Conservation (phyloP, 2,329 filamentous ascomycete genomes). For the Apiospora arundinis region DNA sequence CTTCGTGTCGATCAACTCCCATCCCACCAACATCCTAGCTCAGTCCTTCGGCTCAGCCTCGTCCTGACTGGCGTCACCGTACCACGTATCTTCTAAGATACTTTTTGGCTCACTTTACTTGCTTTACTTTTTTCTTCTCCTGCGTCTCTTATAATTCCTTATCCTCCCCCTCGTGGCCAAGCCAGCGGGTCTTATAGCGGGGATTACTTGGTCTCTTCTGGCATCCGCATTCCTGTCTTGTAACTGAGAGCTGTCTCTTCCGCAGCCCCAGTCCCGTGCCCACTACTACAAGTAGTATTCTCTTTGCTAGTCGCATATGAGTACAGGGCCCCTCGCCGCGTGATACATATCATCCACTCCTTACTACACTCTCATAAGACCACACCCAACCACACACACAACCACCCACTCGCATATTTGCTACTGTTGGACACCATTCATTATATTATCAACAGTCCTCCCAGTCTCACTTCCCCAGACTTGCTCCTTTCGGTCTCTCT, state of each 20-base stretch:
- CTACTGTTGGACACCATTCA: slow-evolving; percentile 23
- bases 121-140: slow-evolving; percentile 26
- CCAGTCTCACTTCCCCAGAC: slow-evolving; percentile 19
- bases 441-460: slow-evolving; percentile 24
- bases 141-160: slow-evolving; percentile 35
- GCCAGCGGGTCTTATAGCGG: slow-evolving; percentile 17
- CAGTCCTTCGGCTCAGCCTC: slow-evolving; percentile 39
- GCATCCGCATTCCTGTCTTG: slow-evolving; percentile 20
- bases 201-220: slow-evolving; percentile 14
- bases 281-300: slow-evolving; percentile 5
- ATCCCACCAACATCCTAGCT: slow-evolving; percentile 12
- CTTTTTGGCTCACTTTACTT: slow-evolving; percentile 7
- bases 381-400: slow-evolving; percentile 26
- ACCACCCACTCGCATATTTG: slow-evolving; percentile 25
- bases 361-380: slow-evolving; percentile 7
- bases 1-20: slow-evolving; percentile 25
- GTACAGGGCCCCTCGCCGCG: slow-evolving; percentile 32
- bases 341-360: slow-evolving; percentile 34
- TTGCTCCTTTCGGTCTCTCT: slow-evolving; percentile 16
- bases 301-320: slow-evolving; percentile 18
- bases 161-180: slow-evolving; percentile 9
- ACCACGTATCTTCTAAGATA: slow-evolving; percentile 31
- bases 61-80: slow-evolving; percentile 40
- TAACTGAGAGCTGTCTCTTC: slow-evolving; percentile 20
- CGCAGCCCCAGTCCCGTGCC: slow-evolving; percentile 14